phyloP scores from a whole-genome alignment of 805 yeast species.

The Candida maltosa region DNA sequence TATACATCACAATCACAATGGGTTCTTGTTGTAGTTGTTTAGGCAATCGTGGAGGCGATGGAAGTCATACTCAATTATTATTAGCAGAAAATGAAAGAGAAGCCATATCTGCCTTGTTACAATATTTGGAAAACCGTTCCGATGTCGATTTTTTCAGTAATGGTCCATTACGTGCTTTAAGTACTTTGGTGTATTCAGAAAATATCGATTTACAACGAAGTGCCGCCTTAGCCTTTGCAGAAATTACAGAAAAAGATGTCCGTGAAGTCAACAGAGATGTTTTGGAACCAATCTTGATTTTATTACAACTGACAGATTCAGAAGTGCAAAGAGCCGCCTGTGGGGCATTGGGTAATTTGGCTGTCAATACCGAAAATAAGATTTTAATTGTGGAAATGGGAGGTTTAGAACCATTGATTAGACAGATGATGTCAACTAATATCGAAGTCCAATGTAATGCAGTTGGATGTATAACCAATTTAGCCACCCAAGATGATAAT shows the following conservation, averaged over 20 bases:
- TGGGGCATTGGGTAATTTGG: constrained; percentile 97
- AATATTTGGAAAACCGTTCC: constrained; percentile 80
- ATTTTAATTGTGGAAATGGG: constrained; percentile 96
- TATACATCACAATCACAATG: constrained; percentile 19
- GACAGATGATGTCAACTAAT: constrained; percentile 96
- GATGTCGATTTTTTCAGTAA: constrained; percentile 87
- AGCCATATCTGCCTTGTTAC: constrained; percentile 87
- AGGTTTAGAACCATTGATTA: constrained; percentile 90
- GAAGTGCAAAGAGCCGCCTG: constrained; percentile 99
- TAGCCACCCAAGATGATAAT: constrained; percentile 97
- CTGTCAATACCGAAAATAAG: constrained; percentile 94
- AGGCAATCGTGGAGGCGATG: constrained; percentile 45
- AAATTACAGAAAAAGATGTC: constrained; percentile 94
- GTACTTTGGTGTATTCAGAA: constrained; percentile 91
- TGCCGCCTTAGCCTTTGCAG: constrained; percentile 98
- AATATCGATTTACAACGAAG: constrained; percentile 92
- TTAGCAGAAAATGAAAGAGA: constrained; percentile 93
- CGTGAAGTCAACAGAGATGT: constrained; percentile 88
- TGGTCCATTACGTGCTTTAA: constrained; percentile 84
- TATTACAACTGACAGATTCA: constrained; percentile 81
- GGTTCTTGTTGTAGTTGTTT: constrained; percentile 44
- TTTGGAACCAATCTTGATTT: constrained; percentile 85
- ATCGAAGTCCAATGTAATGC: constrained; percentile 99
- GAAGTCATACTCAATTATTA: constrained; percentile 71
- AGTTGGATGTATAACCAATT: constrained; percentile 96